Conservation (phyloP, 2,329 filamentous ascomycete species). For the Aspergillus brasiliensis region DNA sequence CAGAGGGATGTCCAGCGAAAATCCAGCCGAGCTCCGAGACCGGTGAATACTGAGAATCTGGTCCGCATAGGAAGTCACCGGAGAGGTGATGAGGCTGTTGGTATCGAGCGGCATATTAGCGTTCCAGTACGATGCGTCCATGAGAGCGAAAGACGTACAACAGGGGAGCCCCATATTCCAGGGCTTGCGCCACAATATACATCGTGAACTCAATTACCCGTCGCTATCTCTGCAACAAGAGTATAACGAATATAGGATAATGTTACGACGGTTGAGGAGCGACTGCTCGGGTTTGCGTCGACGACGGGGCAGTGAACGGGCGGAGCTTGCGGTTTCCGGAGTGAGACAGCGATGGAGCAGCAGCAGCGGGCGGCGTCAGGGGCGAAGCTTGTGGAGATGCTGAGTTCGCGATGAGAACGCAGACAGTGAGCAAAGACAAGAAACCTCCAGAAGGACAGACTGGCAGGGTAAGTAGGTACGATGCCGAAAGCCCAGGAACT, state of each 20-base stretch:
- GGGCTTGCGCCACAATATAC: slow-evolving; percentile 41
- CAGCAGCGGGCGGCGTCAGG: neutral
- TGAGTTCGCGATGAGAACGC: neutral
- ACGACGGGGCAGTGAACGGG: slow-evolving; percentile 2
- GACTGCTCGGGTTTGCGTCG: neutral
- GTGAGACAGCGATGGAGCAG: neutral
- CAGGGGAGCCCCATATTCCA: slow-evolving; percentile 53
- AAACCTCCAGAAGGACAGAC: neutral
- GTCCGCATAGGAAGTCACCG: slow-evolving; percentile 66
- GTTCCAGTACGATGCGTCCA: slow-evolving; percentile 5
- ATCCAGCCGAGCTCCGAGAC: slow-evolving; percentile 61
- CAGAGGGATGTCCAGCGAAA: slow-evolving; percentile 67
- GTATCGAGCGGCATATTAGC: slow-evolving; percentile 8
- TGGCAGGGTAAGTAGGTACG: neutral
- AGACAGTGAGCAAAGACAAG: neutral
- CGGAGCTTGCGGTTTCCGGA: slow-evolving; percentile 7
- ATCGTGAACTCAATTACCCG: slow-evolving; percentile 27
- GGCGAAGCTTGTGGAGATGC: neutral
- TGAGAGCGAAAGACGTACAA: slow-evolving; percentile 41
- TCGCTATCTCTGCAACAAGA: neutral
- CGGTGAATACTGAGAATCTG: slow-evolving; percentile 67
- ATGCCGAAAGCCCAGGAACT: neutral
- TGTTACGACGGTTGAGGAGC: neutral
- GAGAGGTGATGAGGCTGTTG: slow-evolving; percentile 60
- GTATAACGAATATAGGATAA: neutral